These are phyloP conservation scores for Euphorbia celastroides DNA, from an alignment of 441 rosid species.

Conservation along the genomic window DNA sequence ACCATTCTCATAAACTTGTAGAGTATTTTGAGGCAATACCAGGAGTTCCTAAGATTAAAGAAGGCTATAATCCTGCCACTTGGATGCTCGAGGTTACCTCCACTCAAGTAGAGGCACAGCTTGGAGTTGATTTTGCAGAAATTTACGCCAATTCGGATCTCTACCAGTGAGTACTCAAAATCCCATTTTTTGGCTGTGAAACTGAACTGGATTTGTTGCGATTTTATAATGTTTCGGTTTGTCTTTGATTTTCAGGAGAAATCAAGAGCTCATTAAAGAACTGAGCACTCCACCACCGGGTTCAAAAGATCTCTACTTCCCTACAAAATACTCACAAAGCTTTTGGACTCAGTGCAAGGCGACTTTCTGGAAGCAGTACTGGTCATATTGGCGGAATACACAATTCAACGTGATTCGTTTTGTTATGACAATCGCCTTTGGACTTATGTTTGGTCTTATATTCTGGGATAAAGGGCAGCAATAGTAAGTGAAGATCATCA, in stretches of 20 bases:
- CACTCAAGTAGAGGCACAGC: conserved; percentile 36
- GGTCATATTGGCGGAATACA: conserved; percentile 66
- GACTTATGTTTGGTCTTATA: conserved; percentile 44
- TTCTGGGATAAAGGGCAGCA: conserved; percentile 51
- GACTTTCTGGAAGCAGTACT: conserved; percentile 57
- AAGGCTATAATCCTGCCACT: conserved; percentile 61
- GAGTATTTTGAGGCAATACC: conserved; percentile 28
- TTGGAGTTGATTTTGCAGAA: conserved; percentile 53
- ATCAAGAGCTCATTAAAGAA: conserved; percentile 44
- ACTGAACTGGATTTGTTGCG: not conserved
- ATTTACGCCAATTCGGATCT: conserved; percentile 46
- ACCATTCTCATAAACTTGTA: conserved; percentile 12
- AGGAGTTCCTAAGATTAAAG: conserved; percentile 46
- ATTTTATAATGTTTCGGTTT: not conserved
- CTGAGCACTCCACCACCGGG: conserved; percentile 47
- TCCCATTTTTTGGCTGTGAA: not conserved
- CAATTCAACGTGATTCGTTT: conserved; percentile 44
- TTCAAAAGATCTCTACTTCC: conserved; percentile 46
- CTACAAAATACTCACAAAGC: conserved; percentile 45
- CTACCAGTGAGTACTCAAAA: conserved; percentile 30
- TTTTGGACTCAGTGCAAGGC: conserved; percentile 53
- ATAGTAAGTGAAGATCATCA: conserved; percentile 27
- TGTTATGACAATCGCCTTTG: conserved; percentile 40
- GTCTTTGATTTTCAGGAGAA: conserved; percentile 33
- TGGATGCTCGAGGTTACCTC: conserved; percentile 65